Conservation (phyloP, 306 rosid species). For the Cicer yamashitae region DNA sequence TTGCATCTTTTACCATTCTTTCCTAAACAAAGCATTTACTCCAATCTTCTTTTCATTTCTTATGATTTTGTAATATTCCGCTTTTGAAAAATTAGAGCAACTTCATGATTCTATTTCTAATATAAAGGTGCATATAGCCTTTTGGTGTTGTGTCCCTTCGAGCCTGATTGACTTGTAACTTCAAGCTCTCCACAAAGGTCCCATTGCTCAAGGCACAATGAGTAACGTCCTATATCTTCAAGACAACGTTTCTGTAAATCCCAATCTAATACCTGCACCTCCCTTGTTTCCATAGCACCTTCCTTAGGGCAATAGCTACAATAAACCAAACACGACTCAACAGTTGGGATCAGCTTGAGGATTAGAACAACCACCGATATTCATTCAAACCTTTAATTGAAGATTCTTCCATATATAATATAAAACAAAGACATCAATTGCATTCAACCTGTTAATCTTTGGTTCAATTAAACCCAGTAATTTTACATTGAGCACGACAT, state of each 20-base stretch:
- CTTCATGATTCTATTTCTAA: neutral
- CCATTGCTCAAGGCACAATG: neutral
- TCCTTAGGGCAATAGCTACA: too few relatives aligned
- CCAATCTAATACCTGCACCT: too few relatives aligned
- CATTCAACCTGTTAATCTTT: neutral
- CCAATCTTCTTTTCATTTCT: neutral
- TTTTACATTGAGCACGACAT: neutral
- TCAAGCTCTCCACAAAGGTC: neutral
- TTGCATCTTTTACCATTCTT: neutral
- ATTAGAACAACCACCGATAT: too few relatives aligned
- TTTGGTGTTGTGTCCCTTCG: too few relatives aligned
- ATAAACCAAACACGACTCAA: too few relatives aligned
- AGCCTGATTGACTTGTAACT: neutral
- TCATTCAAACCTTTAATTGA: too few relatives aligned
- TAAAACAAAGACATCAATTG: neutral
- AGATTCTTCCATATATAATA: neutral
- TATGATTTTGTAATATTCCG: neutral
- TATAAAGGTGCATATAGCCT: neutral
- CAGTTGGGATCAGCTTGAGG: too few relatives aligned
- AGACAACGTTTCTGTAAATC: neutral
- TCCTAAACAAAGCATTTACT: neutral
- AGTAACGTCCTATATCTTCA: neutral
- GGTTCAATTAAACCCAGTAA: neutral
- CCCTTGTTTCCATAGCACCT: too few relatives aligned
- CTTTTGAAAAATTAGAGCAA: neutral